phyloP scores from a whole-genome alignment of 306 rosid species.

The Trifolium fragiferum region DNA sequence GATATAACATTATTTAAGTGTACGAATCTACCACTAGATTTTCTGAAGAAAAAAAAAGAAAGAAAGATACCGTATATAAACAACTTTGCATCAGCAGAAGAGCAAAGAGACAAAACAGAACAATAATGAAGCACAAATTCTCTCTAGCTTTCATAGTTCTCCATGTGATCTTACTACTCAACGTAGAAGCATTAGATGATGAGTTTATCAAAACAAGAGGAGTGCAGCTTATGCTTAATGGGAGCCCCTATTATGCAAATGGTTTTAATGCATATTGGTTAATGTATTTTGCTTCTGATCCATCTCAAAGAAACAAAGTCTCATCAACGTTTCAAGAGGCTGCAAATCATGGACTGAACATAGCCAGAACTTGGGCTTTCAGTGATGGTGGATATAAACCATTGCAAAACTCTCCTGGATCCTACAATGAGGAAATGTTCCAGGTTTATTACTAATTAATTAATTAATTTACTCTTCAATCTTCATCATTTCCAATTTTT shows the following conservation, averaged over 20 bases:
- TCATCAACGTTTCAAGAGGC: conserved; percentile 77
- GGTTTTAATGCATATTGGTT: conserved; percentile 98
- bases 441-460: conserved; percentile 62
- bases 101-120: background rate
- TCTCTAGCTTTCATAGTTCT: conserved; percentile 48
- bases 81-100: background rate
- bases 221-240: conserved; percentile 68
- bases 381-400: conserved; percentile 81
- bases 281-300: conserved; percentile 79
- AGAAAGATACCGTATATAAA: too few relatives aligned
- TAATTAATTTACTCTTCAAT: background rate
- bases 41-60: too few relatives aligned
- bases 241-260: conserved; percentile 73
- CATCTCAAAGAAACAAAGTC: conserved; percentile 75
- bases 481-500: background rate
- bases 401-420: conserved; percentile 82
- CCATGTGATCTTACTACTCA: conserved; percentile 26
- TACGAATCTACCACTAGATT: too few relatives aligned
- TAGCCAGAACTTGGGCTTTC: conserved; percentile 93
- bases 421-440: conserved; percentile 77
- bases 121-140: conserved; percentile 48
- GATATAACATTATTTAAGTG: too few relatives aligned
- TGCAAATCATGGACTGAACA: conserved; percentile 58
- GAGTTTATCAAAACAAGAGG: conserved; percentile 81
- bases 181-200: conserved; percentile 57